Conservation (phyloP, 805 yeast genomes). For the Sugiyamaella lignohabitans region DNA sequence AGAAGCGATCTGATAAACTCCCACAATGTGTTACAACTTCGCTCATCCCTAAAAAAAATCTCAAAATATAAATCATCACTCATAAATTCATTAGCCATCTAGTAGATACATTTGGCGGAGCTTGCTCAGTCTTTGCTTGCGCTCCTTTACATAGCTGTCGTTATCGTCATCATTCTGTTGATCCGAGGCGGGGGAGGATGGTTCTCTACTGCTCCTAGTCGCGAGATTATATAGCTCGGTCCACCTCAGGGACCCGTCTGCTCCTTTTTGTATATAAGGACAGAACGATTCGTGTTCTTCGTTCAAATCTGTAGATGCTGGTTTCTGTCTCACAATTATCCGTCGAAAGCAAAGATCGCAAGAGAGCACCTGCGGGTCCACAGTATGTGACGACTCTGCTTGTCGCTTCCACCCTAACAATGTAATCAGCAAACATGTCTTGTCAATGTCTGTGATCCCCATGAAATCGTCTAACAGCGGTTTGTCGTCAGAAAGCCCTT, state of each 20-base stretch:
- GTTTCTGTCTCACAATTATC: background rate
- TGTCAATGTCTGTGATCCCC: background rate
- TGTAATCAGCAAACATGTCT: conserved; percentile 1
- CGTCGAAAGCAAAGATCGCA: conserved; percentile 10
- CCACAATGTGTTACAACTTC: too few species aligned
- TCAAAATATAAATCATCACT: too few species aligned
- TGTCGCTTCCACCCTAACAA: conserved; percentile 5
- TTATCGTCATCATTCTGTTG: too few species aligned
- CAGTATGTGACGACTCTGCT: background rate
- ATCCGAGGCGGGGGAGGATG: too few species aligned
- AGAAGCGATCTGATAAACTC: too few species aligned
- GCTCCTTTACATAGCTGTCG: background rate
- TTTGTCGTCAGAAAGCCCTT: background rate
- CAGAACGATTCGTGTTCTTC: conserved; percentile 8
- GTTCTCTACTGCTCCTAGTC: too few species aligned
- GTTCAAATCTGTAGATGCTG: background rate
- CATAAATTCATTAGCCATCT: too few species aligned
- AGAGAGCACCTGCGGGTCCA: background rate
- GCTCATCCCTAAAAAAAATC: too few species aligned
- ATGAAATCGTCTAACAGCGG: background rate
- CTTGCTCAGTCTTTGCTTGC: background rate
- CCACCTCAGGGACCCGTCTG: background rate
- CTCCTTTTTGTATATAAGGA: background rate
- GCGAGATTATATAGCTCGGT: background rate
- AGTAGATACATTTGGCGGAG: background rate